Conservation (phyloP, 768 basidiomycete genomes). For the Calocera cornea region DNA sequence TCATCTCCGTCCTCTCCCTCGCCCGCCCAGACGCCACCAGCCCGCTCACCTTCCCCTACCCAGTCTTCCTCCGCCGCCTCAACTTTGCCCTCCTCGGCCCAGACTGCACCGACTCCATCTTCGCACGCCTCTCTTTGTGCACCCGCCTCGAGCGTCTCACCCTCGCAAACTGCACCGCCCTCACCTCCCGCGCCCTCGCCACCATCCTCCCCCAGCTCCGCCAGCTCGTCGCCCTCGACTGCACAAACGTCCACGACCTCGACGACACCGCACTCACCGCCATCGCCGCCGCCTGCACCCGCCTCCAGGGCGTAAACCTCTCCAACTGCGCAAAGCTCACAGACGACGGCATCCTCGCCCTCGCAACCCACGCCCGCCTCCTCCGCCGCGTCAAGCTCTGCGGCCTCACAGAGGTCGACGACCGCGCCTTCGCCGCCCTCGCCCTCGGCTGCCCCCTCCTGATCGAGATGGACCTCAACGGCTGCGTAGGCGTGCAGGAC, state of each 20-base stretch:
- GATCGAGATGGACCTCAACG: conserved; percentile 86
- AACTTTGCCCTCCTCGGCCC: conserved; percentile 66
- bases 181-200: conserved; percentile 51
- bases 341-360: conserved; percentile 58
- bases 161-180: conserved; percentile 58
- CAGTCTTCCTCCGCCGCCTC: conserved; percentile 75
- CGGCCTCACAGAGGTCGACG: conserved; percentile 60
- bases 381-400: conserved; percentile 85
- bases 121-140: conserved; percentile 58
- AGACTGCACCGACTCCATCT: conserved; percentile 59
- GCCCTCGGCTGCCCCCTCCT: conserved; percentile 70
- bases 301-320: conserved; percentile 85
- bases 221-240: conserved; percentile 76
- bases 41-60: conserved; percentile 73
- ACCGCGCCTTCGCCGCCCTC: conserved; percentile 59
- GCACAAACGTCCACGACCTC: conserved; percentile 55
- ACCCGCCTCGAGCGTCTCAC: conserved; percentile 77
- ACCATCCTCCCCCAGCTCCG: conserved; percentile 54
- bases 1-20: conserved; percentile 52
- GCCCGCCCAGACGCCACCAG: not conserved
- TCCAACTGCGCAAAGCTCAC: conserved; percentile 69
- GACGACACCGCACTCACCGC: conserved; percentile 58
- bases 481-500: conserved; percentile 67
- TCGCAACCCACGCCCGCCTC: conserved; percentile 60
- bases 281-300: conserved; percentile 53